Percentiles rank a stretch among this genome's conserved stretches.
Conservation (phyloP, 75 land plant genomes). For the Cunninghamia lanceolata region DNA sequence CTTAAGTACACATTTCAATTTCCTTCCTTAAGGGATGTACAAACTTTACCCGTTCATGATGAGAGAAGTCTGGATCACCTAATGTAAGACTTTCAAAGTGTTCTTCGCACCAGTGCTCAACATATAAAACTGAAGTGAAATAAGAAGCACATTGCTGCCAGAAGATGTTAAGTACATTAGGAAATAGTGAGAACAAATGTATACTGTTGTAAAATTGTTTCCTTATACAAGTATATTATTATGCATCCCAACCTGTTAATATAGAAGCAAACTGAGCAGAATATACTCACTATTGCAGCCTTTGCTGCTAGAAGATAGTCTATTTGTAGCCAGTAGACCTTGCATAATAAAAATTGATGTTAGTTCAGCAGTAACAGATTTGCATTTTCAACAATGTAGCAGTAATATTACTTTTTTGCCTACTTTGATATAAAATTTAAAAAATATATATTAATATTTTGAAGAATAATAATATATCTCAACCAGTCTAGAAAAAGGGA, state of each 20-base stretch:
- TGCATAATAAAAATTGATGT: neutral
- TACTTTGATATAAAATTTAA: no score
- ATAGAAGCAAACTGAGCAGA: conserved; percentile 1
- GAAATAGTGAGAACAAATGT: neutral
- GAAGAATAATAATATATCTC: no score
- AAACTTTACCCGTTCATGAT: conserved; percentile 48
- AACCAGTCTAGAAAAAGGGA: no score
- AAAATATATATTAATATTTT: no score
- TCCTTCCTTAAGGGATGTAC: neutral
- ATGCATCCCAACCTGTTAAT: neutral
- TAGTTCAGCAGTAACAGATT: neutral
- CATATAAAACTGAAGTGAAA: conserved; percentile 80
- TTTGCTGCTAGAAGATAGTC: conserved; percentile 89
- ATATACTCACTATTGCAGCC: conserved; percentile 77
- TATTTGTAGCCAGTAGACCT: conserved; percentile 95
- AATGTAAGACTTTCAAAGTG: conserved; percentile 61
- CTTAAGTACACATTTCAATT: neutral
- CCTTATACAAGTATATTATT: neutral
- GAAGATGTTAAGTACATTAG: conserved; percentile 1
- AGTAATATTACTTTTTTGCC: neutral
- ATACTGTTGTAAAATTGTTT: neutral
- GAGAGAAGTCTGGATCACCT: conserved; percentile 84
- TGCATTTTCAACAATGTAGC: neutral
- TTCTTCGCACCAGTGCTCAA: conserved; percentile 99
- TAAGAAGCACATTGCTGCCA: conserved; percentile 83